Evolutionary conservation across 2,329 filamentous ascomycete genomes (phyloP).

Genomic region (Sclerotinia glacialis): DNA sequence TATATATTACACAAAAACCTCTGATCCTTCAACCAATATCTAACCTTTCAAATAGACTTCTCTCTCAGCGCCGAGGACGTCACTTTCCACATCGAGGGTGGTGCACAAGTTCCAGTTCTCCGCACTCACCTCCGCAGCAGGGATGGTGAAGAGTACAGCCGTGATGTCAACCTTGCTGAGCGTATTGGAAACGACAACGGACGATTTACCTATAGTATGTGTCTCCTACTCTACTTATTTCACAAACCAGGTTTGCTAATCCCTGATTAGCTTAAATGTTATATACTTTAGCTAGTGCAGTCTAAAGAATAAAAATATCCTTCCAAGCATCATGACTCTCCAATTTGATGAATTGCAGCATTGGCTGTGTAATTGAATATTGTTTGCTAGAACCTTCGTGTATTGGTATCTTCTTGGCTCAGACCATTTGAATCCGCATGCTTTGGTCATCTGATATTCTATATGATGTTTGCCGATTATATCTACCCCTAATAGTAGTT

Average conservation of each 20-base stretch:
- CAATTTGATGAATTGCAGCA: background rate
- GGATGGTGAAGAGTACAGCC: conserved; percentile 39
- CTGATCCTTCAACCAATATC: background rate
- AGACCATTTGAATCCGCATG: background rate
- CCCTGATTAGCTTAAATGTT: conserved; percentile 7
- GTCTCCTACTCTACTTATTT: background rate
- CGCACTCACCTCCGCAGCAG: conserved; percentile 40
- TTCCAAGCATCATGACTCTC: conserved; percentile 11
- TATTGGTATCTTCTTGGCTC: background rate
- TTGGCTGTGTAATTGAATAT: background rate
- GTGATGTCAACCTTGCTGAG: conserved; percentile 46
- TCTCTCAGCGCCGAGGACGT: conserved; percentile 40
- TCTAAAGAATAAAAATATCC: conserved; percentile 15
- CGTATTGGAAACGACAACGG: conserved; percentile 44
- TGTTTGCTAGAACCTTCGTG: background rate
- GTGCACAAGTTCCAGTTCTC: conserved; percentile 43
- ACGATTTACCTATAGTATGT: conserved; percentile 42
- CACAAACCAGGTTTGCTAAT: background rate
- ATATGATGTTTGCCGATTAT: background rate
- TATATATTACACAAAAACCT: background rate
- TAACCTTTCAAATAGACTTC: conserved; percentile 37
- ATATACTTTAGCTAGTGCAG: conserved; percentile 19
- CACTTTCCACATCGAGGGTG: conserved; percentile 43
- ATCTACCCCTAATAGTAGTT: no score
- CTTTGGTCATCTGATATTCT: no score